Percentiles rank a stretch among this genome's conserved stretches.
Conservation (phyloP, 306 rosid genomes). For the Canavalia gladiata region DNA sequence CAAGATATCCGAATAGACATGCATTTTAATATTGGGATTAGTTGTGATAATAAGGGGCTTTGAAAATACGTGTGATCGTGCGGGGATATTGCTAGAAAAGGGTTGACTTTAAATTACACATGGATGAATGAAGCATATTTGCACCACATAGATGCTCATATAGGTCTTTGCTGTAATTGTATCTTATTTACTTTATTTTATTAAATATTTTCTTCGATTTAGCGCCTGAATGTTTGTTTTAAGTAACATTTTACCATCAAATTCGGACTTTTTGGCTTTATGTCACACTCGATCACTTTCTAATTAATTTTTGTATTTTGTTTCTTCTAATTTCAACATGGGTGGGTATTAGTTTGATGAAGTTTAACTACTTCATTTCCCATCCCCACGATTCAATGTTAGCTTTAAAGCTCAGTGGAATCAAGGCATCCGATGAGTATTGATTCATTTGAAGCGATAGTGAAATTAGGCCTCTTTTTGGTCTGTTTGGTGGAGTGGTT, state of each 20-base stretch:
- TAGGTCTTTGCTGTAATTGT: conserved; percentile 53
- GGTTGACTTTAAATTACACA: conserved; percentile 57
- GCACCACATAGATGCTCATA: conserved; percentile 51
- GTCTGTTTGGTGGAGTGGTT: conserved; percentile 56
- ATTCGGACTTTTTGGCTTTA: conserved; percentile 20
- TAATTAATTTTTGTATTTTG: conserved; percentile 15
- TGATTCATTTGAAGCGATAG: conserved; percentile 39
- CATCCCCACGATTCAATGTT: conserved; percentile 29
- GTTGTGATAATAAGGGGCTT: conserved; percentile 41
- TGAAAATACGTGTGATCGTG: conserved; percentile 44
- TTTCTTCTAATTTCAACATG: conserved; percentile 51
- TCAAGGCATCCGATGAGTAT: conserved; percentile 49
- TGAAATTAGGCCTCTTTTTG: conserved; percentile 43
- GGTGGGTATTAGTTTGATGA: conserved; percentile 59
- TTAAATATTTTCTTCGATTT: conserved; percentile 36
- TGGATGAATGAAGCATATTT: conserved; percentile 24
- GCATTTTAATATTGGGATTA: conserved; percentile 53
- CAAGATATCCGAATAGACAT: conserved; percentile 43
- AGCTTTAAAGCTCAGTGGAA: conserved; percentile 30
- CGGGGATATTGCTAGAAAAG: conserved; percentile 42
- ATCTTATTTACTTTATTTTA: neutral
- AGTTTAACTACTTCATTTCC: conserved; percentile 47
- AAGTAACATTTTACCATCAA: conserved; percentile 37
- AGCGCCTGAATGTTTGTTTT: conserved; percentile 2
- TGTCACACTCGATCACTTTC: conserved; percentile 37